A percentile compares a stretch with the other conserved stretches of the same genome.
Evolutionary conservation across 441 rosid species (phyloP).

Genomic region (Populus hybrid): DNA sequence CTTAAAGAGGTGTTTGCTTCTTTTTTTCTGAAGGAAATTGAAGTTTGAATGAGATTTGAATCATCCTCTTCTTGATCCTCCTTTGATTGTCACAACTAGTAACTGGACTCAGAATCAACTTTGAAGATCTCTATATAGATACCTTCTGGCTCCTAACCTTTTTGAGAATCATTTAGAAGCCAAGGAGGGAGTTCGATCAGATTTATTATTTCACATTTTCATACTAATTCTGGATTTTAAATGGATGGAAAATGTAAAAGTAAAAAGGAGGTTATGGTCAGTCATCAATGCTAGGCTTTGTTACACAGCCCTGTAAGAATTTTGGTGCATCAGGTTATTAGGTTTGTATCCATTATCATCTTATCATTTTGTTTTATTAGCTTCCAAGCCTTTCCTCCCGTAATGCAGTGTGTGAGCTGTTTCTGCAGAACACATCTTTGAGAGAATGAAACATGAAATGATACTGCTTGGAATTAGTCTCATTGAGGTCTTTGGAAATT

Average conservation of each 20-base stretch:
- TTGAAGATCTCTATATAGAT: neutral
- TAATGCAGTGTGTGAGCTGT: neutral
- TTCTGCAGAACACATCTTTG: neutral
- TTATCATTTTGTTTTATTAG: neutral
- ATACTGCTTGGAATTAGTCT: neutral
- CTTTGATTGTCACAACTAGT: neutral
- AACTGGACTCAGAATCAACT: neutral
- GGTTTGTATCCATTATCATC: neutral
- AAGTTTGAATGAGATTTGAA: neutral
- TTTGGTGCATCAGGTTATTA: neutral
- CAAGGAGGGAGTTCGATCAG: neutral
- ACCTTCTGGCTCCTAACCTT: neutral
- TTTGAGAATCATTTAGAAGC: neutral
- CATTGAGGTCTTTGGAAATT: neutral
- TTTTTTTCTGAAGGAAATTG: neutral
- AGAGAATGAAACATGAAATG: neutral
- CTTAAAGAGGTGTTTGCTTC: neutral
- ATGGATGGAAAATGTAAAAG: neutral
- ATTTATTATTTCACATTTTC: neutral
- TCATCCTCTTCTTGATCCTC: neutral
- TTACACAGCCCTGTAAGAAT: neutral
- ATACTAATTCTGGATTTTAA: neutral
- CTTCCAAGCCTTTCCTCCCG: neutral
- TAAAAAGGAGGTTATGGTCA: neutral
- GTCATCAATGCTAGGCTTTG: neutral